Conservation (phyloP, 2,329 filamentous ascomycete species). For the Phaeophleospora eucalypticola region DNA sequence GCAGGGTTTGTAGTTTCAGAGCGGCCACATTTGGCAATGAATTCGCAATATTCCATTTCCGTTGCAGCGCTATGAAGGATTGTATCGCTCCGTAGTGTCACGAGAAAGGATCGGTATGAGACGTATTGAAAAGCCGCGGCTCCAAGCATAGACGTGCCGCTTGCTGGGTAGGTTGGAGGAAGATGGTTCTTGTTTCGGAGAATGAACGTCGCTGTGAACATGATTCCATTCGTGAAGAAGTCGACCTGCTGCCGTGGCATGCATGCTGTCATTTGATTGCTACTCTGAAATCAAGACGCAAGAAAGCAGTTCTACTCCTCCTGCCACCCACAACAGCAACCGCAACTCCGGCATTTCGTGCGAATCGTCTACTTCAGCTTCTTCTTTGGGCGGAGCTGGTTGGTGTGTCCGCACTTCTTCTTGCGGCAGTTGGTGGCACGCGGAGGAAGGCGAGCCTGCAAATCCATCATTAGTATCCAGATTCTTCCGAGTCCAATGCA, state of each 20-base stretch:
- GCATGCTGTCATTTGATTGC: slow-evolving; percentile 9
- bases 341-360: slow-evolving; percentile 6
- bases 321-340: slow-evolving; percentile 10
- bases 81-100: too few relatives aligned
- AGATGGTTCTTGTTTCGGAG: background rate
- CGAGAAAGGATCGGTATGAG: too few relatives aligned
- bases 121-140: too few relatives aligned
- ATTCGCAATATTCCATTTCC: background rate
- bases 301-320: slow-evolving; percentile 6
- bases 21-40: background rate
- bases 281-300: slow-evolving; percentile 1
- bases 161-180: background rate
- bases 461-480: slow-evolving; percentile 13
- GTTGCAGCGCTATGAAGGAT: too few relatives aligned
- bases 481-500: background rate
- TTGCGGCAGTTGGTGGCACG: slow-evolving; percentile 99
- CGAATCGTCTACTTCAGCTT: slow-evolving; percentile 76
- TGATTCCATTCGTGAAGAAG: background rate
- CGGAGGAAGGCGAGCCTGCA: slow-evolving; percentile 76
- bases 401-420: slow-evolving; percentile 99
- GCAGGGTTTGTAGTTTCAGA: background rate
- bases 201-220: background rate
- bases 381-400: slow-evolving; percentile 99
- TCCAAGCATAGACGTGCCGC: too few relatives aligned
- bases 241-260: slow-evolving; percentile 5